These are phyloP conservation scores for Brasenia schreberi DNA, from an alignment of 164 flowering plant species.

Conservation along the genomic window DNA sequence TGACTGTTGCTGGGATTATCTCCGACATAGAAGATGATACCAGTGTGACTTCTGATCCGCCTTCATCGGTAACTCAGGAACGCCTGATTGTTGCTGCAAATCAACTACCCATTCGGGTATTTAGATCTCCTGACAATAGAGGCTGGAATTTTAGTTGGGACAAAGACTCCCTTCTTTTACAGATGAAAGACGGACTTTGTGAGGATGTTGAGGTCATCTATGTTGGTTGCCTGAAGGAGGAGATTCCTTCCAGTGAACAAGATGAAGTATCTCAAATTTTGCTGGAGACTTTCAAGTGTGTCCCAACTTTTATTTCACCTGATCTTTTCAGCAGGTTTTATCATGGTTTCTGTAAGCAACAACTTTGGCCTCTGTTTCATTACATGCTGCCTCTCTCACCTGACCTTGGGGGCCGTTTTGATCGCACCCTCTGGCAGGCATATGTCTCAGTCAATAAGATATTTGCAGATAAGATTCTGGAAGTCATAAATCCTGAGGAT, in stretches of 20 bases:
- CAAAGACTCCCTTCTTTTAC: slow-evolving; percentile 44
- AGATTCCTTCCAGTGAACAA: slow-evolving; percentile 41
- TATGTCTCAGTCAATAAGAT: too few relatives aligned
- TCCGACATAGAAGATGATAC: slow-evolving; percentile 44
- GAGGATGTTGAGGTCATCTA: slow-evolving; percentile 47
- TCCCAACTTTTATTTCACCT: slow-evolving; percentile 46
- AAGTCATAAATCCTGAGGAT: slow-evolving; percentile 51
- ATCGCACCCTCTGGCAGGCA: slow-evolving; percentile 52
- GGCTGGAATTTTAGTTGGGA: slow-evolving; percentile 61
- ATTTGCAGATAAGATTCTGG: slow-evolving; percentile 58
- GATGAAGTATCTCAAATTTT: slow-evolving; percentile 62
- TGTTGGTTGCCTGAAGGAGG: slow-evolving; percentile 57
- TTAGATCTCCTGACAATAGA: slow-evolving; percentile 19
- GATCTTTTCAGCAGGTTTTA: slow-evolving; percentile 41
- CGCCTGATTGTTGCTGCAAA: slow-evolving; percentile 52
- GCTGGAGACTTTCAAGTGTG: slow-evolving; percentile 54
- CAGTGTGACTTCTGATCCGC: slow-evolving; percentile 29
- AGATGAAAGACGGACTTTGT: slow-evolving; percentile 48
- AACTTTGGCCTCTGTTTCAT: slow-evolving; percentile 66
- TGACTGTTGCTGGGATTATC: slow-evolving; percentile 46
- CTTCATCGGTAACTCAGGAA: slow-evolving; percentile 31
- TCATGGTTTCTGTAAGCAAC: slow-evolving; percentile 69
- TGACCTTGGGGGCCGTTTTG: slow-evolving; percentile 55
- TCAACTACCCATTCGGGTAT: slow-evolving; percentile 49
- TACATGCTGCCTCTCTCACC: slow-evolving; percentile 75